Evolutionary conservation across 495 filamentous ascomycete species (phyloP).

Genomic region (Aspergillus mulundensis): DNA sequence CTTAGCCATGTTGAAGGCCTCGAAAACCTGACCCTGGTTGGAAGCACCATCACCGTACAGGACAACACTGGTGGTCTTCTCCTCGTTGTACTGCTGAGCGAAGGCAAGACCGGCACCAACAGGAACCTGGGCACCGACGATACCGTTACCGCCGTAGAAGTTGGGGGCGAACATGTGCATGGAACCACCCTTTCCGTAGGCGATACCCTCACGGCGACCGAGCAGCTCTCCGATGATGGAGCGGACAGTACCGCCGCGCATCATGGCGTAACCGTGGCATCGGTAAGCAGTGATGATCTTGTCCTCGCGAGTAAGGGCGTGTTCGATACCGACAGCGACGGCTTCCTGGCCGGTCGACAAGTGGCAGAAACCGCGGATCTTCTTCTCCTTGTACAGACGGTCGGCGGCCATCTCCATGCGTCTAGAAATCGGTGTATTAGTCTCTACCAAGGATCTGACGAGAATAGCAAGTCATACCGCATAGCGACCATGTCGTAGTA

Average conservation of each 20-base stretch:
- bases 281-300: slow-evolving; percentile 97
- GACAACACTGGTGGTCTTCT: slow-evolving; percentile 78
- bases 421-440: slow-evolving; percentile 41
- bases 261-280: slow-evolving; percentile 96
- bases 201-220: slow-evolving; percentile 91
- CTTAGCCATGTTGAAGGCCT: slow-evolving; percentile 99
- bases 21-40: slow-evolving; percentile 99
- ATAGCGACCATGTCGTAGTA: slow-evolving; percentile 95
- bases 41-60: slow-evolving; percentile 96
- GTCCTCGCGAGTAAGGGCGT: slow-evolving; percentile 85
- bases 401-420: slow-evolving; percentile 99
- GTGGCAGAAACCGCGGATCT: slow-evolving; percentile 99
- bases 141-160: slow-evolving; percentile 98
- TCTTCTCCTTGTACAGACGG: slow-evolving; percentile 98
- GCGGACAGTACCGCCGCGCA: slow-evolving; percentile 89
- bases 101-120: slow-evolving; percentile 96
- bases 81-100: slow-evolving; percentile 87
- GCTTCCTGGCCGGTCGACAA: slow-evolving; percentile 97
- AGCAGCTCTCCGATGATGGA: slow-evolving; percentile 96
- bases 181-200: slow-evolving; percentile 96
- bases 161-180: slow-evolving; percentile 99
- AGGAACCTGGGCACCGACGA: slow-evolving; percentile 97
- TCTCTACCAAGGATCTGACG: background rate
- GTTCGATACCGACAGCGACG: slow-evolving; percentile 94
- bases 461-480: slow-evolving; percentile 56